Evolutionary conservation across 352 stramenopile genomes (phyloP), one percentile per base, ranked within the genome.

Genomic region (Thraustochytrium sp.): DNA sequence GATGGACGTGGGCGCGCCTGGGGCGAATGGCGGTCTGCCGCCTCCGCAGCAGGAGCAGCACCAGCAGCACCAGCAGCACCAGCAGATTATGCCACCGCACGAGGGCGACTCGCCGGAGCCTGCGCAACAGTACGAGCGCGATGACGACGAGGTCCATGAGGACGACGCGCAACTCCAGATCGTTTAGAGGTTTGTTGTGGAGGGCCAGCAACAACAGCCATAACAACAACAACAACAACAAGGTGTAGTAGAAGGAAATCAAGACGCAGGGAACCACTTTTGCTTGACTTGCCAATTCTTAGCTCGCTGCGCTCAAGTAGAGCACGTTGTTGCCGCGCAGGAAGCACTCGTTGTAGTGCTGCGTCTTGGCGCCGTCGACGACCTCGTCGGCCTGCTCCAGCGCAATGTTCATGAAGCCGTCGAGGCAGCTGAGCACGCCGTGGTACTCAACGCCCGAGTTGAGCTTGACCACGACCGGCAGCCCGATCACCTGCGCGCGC

Each of bases 341-440:
- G 86, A 99, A 99, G 90, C 96, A 99, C 89, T 99, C 97, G 68
- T 97, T 97, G 90, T 99, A 99, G 87, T 98, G 97, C 36, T 93
- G 92, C 88, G 98, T 99, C 74, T 99, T 91, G 88, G 99, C 94
- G 11, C 96, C 97, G 90, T 99, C 97, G 46, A 98, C 91, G 89
- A 98, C 99, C 89, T 99, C 97, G 86, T 99, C 96, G 73, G 97
- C 99, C 89, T 99, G 97, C 89, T 99, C 97, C 96, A 99, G 98
- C 44, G 97, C 97, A 89, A 99, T 99, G 90, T 99, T 99, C 96
- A 99, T 98, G 89, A 99, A 99, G 44, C 97, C 97, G 90, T 99
- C 97, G 49, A 99, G 91, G 87, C 96, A 99, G 23, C 95, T 96
- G 61, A 99, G 89, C 37, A 99, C 93, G 85, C 96, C 94, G 85